Evolutionary conservation across 106 monocot genomes (phyloP).

Genomic region (Dioscorea zingiberensis): DNA sequence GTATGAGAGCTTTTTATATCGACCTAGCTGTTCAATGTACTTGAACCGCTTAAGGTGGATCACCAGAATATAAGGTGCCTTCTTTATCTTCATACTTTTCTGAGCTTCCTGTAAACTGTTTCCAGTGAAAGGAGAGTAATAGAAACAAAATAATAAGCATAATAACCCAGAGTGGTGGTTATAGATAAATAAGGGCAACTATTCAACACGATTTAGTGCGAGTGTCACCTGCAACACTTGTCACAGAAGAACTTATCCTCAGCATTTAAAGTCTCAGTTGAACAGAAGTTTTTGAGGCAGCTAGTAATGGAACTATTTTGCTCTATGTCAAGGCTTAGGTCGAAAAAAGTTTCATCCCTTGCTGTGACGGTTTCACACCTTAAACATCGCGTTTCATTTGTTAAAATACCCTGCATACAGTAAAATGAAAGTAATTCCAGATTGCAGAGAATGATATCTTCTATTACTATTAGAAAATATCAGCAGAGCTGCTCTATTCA

Average conservation of each 20-base stretch:
- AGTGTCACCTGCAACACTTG: slow-evolving; percentile 46
- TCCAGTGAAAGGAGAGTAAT: too few species aligned
- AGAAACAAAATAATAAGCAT: too few species aligned
- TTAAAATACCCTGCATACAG: slow-evolving; percentile 36
- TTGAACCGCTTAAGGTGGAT: slow-evolving; percentile 60
- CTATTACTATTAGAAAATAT: too few species aligned
- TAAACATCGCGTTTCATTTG: slow-evolving; percentile 53
- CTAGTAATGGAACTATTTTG: slow-evolving; percentile 61
- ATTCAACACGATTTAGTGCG: too few species aligned
- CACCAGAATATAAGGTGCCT: slow-evolving; percentile 38
- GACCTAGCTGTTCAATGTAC: slow-evolving; percentile 45
- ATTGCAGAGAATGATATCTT: too few species aligned
- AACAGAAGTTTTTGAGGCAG: slow-evolving; percentile 59
- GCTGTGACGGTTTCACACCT: slow-evolving; percentile 61
- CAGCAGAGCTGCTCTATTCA: too few species aligned
- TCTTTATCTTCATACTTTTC: slow-evolving; percentile 52
- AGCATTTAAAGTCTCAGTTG: slow-evolving; percentile 54
- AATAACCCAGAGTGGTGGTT: too few species aligned
- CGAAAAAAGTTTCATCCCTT: slow-evolving; percentile 57
- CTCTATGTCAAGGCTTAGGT: slow-evolving; percentile 57
- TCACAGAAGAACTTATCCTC: slow-evolving; percentile 68
- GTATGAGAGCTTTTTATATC: slow-evolving; percentile 43
- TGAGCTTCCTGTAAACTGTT: slow-evolving; percentile 51
- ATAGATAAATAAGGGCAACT: too few species aligned
- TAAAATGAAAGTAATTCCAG: not conserved